phyloP scores from a whole-genome alignment of 1,284 basidiomycete genomes.

The Cystobasidium pallidum region DNA sequence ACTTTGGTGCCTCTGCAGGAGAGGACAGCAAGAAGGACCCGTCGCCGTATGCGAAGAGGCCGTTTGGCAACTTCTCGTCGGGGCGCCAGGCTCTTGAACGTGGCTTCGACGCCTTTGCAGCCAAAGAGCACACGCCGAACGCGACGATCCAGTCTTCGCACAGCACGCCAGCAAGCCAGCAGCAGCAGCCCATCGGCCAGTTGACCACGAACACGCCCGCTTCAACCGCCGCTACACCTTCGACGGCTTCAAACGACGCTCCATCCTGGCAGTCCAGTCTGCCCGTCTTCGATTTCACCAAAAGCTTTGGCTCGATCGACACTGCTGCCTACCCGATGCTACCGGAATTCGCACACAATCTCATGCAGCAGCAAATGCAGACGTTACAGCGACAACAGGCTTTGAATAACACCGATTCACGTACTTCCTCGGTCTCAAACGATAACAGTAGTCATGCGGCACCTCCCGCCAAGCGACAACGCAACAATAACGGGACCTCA shows the following conservation, averaged over 20 bases:
- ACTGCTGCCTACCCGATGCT: constrained; percentile 14
- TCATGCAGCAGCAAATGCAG: constrained; percentile 15
- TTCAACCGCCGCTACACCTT: constrained; percentile 6
- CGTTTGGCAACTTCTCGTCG: constrained; percentile 35
- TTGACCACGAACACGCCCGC: constrained; percentile 18
- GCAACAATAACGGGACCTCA: constrained; percentile 3
- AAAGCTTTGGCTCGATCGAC: constrained; percentile 10
- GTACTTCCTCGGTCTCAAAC: not conserved
- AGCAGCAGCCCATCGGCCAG: constrained; percentile 3
- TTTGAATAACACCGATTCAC: not conserved
- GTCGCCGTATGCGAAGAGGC: constrained; percentile 41
- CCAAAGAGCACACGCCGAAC: not conserved
- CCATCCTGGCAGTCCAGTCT: constrained; percentile 18
- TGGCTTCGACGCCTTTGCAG: constrained; percentile 29
- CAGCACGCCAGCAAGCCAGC: constrained; percentile 4
- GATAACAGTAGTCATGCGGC: not conserved
- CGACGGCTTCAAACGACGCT: constrained; percentile 2
- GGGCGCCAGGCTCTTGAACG: constrained; percentile 31
- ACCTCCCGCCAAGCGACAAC: constrained; percentile 12
- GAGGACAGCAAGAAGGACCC: constrained; percentile 35
- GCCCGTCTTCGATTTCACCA: constrained; percentile 33
- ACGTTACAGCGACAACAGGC: not conserved
- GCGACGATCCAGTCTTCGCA: not conserved
- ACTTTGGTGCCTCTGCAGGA: not conserved
- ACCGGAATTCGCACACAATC: constrained; percentile 19